Base-by-base conservation (phyloP, 805 yeast species). In the Sungouiozyma ichnusensis region DNA sequence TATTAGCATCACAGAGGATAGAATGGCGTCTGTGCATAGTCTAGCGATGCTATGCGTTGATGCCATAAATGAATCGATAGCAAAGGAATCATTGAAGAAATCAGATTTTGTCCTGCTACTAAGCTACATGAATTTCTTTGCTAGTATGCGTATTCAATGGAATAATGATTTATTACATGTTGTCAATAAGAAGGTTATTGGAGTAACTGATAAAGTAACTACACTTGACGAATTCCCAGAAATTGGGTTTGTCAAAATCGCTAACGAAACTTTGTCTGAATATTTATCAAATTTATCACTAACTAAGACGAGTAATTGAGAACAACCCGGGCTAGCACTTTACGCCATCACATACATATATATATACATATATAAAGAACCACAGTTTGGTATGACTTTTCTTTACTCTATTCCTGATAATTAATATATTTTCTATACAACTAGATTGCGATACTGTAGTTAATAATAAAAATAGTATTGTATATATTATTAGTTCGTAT, bases 61-160 rank as follows among this genome's bases (percentile, higher is more conserved):
- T 3, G 62, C 57, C 6, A 59, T 55, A 1, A 48, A 47, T 31
- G 37, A 37, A 7, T 35, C 16, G 4, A 39, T 20, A 24, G 16
- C 11, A 9, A 15, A 34, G 11, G 17, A 39, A 2, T 20, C 43
- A 24, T 27, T 45, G 6, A 36, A 46, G 16, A 47, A 43, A 20
- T 38, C 36, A 11, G 18, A 31, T 33, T 15, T 46, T 17, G 32
- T 35, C 1, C 24, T 50, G 2, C 55, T 81, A 13, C 60, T 79
- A 37, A 72, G 79, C 3, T 77, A 72, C 56, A 60, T 82, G 52
- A 81, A 81, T 51, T 64, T 82, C 37, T 66, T 71, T 20, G 58
- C 63, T 27, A 63, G 63, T 3, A 51, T 70, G 18, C 62, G 62
- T 32, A 35, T 48, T 1, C 53, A 54, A 37, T 63, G 68, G 49